A percentile compares a stretch with the other conserved stretches of the same genome.
These are phyloP conservation scores for Talaromyces sp. DNA, from an alignment of 2,329 filamentous ascomycete genomes.

Conservation along the genomic window DNA sequence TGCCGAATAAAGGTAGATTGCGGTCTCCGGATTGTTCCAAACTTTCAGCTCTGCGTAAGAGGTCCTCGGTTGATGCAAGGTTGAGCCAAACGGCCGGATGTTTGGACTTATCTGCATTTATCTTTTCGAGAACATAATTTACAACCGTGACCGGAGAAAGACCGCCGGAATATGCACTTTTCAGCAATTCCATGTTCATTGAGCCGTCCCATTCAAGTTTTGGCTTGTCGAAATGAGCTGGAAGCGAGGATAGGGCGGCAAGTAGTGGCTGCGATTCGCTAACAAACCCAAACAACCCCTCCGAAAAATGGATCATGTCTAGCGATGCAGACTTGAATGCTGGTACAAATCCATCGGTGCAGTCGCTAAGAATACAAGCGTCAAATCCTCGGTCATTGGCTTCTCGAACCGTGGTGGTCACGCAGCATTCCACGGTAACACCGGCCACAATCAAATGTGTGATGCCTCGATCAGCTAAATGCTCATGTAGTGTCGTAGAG, in stretches of 20 bases:
- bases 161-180: conserved; percentile 30
- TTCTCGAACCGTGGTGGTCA: conserved; percentile 57
- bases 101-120: conserved; percentile 2
- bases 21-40: conserved; percentile 27
- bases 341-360: conserved; percentile 37
- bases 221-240: conserved; percentile 19
- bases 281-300: conserved; percentile 39
- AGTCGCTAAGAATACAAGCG: conserved; percentile 54
- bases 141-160: conserved; percentile 47
- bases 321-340: conserved; percentile 38
- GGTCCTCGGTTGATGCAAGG: conserved; percentile 36
- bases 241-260: conserved; percentile 10
- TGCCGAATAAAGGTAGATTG: conserved; percentile 46
- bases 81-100: conserved; percentile 17
- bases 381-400: conserved; percentile 62
- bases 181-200: conserved; percentile 17
- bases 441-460: conserved; percentile 60
- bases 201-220: conserved; percentile 13
- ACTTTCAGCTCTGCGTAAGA: conserved; percentile 44
- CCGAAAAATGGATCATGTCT: conserved; percentile 39
- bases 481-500: conserved; percentile 55
- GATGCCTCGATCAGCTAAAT: conserved; percentile 55
- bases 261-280: conserved; percentile 27
- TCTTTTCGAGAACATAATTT: conserved; percentile 26
- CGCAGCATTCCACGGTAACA: conserved; percentile 60